Evolutionary conservation across 768 basidiomycete species (phyloP).

Genomic region (Roridomyces roridus): DNA sequence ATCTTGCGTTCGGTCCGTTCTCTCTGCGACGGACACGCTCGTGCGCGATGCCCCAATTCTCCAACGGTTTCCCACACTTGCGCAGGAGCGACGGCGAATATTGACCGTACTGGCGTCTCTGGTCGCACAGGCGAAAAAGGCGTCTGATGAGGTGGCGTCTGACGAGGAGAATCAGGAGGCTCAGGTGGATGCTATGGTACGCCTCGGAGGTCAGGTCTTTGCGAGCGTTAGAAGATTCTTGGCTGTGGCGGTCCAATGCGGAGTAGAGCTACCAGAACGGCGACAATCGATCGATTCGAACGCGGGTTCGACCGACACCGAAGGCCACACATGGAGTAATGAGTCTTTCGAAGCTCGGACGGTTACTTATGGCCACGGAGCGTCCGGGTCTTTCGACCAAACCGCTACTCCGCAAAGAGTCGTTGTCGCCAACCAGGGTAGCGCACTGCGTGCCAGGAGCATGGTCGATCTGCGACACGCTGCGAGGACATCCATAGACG

Average conservation of each 20-base stretch:
- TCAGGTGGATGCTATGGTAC: slow-evolving; percentile 81
- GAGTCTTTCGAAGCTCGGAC: slow-evolving; percentile 36
- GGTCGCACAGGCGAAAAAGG: slow-evolving; percentile 79
- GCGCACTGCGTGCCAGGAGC: slow-evolving; percentile 55
- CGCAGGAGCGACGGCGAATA: slow-evolving; percentile 81
- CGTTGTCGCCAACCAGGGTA: slow-evolving; percentile 26
- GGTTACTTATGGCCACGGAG: slow-evolving; percentile 35
- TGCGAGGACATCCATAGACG: slow-evolving; percentile 34
- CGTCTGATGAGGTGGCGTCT: slow-evolving; percentile 52
- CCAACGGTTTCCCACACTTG: slow-evolving; percentile 66
- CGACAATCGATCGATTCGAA: slow-evolving; percentile 39
- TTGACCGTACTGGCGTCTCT: slow-evolving; percentile 81
- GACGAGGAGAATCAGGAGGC: slow-evolving; percentile 52
- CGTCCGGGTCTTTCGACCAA: slow-evolving; percentile 18
- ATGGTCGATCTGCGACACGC: slow-evolving; percentile 53
- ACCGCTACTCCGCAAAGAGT: slow-evolving; percentile 15
- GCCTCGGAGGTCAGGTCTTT: slow-evolving; percentile 81
- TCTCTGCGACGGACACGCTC: slow-evolving; percentile 84
- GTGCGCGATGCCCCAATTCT: slow-evolving; percentile 82
- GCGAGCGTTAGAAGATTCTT: slow-evolving; percentile 83
- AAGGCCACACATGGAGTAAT: slow-evolving; percentile 36
- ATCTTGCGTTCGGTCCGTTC: slow-evolving; percentile 87
- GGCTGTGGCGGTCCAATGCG: slow-evolving; percentile 75
- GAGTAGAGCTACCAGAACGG: slow-evolving; percentile 67
- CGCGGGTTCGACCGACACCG: slow-evolving; percentile 36